Percentiles rank a stretch among this genome's conserved stretches.
These are phyloP conservation scores for Pigoraptor vietnamica DNA, from an alignment of 78 protist species.

Conservation along the genomic window DNA sequence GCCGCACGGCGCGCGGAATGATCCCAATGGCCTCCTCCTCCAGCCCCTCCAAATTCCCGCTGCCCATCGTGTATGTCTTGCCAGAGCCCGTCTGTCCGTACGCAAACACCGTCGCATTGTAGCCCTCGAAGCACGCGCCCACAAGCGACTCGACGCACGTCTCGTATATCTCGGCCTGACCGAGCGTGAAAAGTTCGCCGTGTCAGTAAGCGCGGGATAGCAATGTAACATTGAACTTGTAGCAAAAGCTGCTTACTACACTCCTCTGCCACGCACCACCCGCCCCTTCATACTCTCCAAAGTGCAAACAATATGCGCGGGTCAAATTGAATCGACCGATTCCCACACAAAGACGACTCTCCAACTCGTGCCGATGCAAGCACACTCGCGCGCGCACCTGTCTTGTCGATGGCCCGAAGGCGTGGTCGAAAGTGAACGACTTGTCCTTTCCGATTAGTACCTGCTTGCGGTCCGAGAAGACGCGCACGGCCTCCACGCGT, in stretches of 20 bases:
- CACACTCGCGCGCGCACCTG: background rate
- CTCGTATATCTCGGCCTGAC: background rate
- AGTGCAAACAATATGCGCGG: background rate
- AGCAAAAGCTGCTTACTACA: no score
- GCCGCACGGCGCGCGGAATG: background rate
- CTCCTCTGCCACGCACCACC: no score
- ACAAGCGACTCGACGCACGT: background rate
- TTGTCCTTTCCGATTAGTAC: background rate
- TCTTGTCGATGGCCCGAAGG: background rate
- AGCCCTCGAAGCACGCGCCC: slow-evolving; percentile 16
- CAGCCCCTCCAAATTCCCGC: background rate
- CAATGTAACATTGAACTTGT: no score
- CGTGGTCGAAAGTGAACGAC: background rate
- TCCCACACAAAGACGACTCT: no score
- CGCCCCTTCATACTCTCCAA: background rate
- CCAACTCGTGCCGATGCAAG: background rate
- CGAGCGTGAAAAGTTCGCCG: no score
- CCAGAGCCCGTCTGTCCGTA: slow-evolving; percentile 56
- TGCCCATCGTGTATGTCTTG: slow-evolving; percentile 43
- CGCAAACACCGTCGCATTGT: slow-evolving; percentile 40
- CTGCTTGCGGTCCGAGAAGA: background rate
- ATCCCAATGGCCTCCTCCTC: background rate
- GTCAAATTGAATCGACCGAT: no score
- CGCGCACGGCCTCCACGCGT: background rate
- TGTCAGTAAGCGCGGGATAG: no score